Evolutionary conservation across 2,329 filamentous ascomycete genomes (phyloP), one percentile per base, ranked within the genome.

Genomic region (Ophiostoma australiae): DNA sequence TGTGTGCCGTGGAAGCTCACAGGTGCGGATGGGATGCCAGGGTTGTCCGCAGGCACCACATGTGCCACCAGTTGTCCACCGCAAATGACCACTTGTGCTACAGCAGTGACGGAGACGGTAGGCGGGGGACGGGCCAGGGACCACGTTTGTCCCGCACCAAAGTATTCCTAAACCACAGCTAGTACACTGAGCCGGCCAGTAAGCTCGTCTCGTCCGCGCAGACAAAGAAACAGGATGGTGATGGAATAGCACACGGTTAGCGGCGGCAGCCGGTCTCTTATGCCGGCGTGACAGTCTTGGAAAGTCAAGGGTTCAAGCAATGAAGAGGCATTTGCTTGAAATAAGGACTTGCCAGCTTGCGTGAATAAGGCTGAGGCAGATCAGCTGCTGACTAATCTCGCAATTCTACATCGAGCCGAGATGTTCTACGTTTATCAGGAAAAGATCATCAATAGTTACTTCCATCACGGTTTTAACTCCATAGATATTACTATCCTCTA

Each of bases 41-140:
- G 35, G 33, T 66, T 8, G 63, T 66, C 63, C 63, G 63, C 63
- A 63, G 58, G 58, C 31, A 33, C 58, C 27, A 63, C 58, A 27
- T 23, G 52, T 58, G 8, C 52, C 20, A 23, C 20, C 52, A 55
- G n/a, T 55, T 23, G 23, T 58, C 10, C 48, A n/a, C 17, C 8
- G 17, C 52, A 4, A 23, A 58, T 27, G 17, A 52, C 48, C 48
- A 58, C 52, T 13, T 58, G n/a, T 11, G 13, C 39, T 41, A 41
- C 39, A 41, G 39, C 10, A 48, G 44, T 17, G 20, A 61, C 58
- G 58, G 27, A 33, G 10, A 61, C 58, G 10, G 55, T 27, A 17
- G 48, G 58, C 58, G n/a, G 52, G 17, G 52, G 61, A 39, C 63
- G 63, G 63, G 63, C 63, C 63, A 66, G 61, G 61, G 31, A 39